A percentile compares a stretch with the other conserved stretches of the same genome.
phyloP scores from a whole-genome alignment of 257 asterid species.

The Capsicum pubescens region DNA sequence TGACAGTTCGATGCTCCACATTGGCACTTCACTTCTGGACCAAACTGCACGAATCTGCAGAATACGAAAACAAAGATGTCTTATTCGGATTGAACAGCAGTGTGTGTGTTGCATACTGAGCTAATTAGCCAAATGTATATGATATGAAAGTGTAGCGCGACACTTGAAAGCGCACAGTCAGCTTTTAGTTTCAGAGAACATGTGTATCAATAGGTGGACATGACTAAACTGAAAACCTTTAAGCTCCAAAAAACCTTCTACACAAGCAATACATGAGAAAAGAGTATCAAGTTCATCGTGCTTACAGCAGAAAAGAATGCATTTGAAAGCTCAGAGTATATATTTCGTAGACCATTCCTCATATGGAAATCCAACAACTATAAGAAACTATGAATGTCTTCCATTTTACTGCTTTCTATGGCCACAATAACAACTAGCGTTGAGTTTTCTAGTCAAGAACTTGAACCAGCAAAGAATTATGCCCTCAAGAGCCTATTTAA shows the following conservation, averaged over 20 bases:
- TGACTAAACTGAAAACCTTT: background rate
- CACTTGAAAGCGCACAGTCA: too few species aligned
- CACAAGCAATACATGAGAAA: too few species aligned
- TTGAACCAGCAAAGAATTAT: background rate
- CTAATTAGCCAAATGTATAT: too few species aligned
- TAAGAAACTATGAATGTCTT: background rate
- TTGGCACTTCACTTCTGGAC: slow-evolving; percentile 82
- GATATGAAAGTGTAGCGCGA: too few species aligned
- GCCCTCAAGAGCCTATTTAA: background rate
- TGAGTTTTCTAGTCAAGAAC: background rate
- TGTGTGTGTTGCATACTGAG: too few species aligned
- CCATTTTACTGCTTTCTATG: background rate
- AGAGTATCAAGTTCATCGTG: background rate
- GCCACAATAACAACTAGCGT: background rate
- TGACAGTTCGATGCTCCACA: slow-evolving; percentile 83
- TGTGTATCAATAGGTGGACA: too few species aligned
- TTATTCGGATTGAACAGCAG: too few species aligned
- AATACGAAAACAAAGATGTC: background rate
- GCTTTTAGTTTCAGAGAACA: too few species aligned
- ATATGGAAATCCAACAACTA: background rate
- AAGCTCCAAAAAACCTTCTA: too few species aligned
- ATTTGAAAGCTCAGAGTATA: background rate
- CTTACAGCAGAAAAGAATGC: background rate
- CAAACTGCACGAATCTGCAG: slow-evolving; percentile 81
- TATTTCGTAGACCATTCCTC: background rate